Evolutionary conservation across 2,329 filamentous ascomycete genomes (phyloP).

Genomic region (Microsporum audouinii): DNA sequence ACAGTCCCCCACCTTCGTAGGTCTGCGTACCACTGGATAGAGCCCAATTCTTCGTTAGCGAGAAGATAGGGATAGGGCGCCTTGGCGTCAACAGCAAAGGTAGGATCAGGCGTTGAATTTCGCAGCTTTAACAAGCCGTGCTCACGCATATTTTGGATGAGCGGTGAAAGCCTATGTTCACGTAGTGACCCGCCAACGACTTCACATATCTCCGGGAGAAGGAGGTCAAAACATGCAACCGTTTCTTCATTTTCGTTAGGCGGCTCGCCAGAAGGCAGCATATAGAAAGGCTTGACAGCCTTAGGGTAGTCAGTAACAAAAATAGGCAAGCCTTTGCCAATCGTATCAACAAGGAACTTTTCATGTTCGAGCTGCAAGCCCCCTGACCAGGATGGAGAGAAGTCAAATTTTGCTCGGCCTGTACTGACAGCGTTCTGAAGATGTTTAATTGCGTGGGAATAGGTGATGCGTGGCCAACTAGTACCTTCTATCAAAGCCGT

Average conservation of each 20-base stretch:
- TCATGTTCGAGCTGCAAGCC: conserved; percentile 89
- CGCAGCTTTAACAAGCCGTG: conserved; percentile 46
- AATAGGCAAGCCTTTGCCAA: conserved; percentile 57
- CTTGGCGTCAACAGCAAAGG: conserved; percentile 9
- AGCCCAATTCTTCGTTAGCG: conserved; percentile 33
- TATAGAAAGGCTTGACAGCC: conserved; percentile 84
- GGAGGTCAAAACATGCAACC: conserved; percentile 80
- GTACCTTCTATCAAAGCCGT: conserved; percentile 45
- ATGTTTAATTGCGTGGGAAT: conserved; percentile 61
- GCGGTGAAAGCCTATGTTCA: conserved; percentile 60
- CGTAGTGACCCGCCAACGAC: conserved; percentile 81
- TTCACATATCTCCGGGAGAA: conserved; percentile 77
- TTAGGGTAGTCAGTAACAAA: conserved; percentile 93
- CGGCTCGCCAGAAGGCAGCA: conserved; percentile 44
- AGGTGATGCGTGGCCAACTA: conserved; percentile 71
- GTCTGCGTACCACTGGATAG: conserved; percentile 76
- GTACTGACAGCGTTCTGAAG: conserved; percentile 49
- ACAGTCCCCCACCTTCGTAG: conserved; percentile 82
- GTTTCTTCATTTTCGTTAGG: conserved; percentile 36
- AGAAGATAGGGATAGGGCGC: conserved; percentile 27
- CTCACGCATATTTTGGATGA: conserved; percentile 59
- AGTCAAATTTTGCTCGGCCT: conserved; percentile 47
- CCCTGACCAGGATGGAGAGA: conserved; percentile 56
- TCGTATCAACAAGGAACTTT: conserved; percentile 61
- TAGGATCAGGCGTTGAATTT: conserved; percentile 12